Evolutionary conservation across 1,139 yeast species (phyloP).

Genomic region (Magnusiomyces tetraspermus): DNA sequence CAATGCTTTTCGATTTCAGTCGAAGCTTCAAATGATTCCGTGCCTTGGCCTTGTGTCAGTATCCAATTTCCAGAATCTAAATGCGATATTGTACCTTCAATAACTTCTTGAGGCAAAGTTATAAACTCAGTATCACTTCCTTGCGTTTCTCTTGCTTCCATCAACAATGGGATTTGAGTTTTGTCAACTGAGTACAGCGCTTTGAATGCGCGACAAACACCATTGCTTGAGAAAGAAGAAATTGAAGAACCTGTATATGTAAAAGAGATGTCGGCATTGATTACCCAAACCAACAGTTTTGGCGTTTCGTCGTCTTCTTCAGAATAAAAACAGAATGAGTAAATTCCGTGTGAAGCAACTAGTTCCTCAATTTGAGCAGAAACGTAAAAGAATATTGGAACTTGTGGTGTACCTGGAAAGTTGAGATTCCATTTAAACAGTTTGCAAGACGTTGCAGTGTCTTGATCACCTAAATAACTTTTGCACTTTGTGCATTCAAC

Average conservation of each 20-base stretch:
- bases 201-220: conserved; percentile 34
- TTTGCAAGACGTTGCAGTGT: conserved; percentile 30
- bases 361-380: conserved; percentile 24
- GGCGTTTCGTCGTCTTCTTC: conserved; percentile 15
- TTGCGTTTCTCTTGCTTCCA: background rate
- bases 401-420: conserved; percentile 19
- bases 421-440: conserved; percentile 54
- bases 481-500: conserved; percentile 26
- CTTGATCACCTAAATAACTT: conserved; percentile 32
- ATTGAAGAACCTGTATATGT: conserved; percentile 17
- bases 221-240: conserved; percentile 17
- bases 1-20: conserved; percentile 5
- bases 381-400: conserved; percentile 20
- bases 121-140: background rate
- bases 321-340: conserved; percentile 24
- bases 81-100: background rate
- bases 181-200: conserved; percentile 33
- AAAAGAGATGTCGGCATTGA: conserved; percentile 41
- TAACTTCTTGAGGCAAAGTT: background rate
- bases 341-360: conserved; percentile 32
- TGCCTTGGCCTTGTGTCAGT: background rate
- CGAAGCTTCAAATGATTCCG: conserved; percentile 1
- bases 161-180: conserved; percentile 22
- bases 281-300: conserved; percentile 42
- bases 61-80: background rate